A percentile compares a stretch with the other conserved stretches of the same genome.
Conservation (phyloP, 2,329 filamentous ascomycete genomes). For the Parasarocladium wereldwijsianum region DNA sequence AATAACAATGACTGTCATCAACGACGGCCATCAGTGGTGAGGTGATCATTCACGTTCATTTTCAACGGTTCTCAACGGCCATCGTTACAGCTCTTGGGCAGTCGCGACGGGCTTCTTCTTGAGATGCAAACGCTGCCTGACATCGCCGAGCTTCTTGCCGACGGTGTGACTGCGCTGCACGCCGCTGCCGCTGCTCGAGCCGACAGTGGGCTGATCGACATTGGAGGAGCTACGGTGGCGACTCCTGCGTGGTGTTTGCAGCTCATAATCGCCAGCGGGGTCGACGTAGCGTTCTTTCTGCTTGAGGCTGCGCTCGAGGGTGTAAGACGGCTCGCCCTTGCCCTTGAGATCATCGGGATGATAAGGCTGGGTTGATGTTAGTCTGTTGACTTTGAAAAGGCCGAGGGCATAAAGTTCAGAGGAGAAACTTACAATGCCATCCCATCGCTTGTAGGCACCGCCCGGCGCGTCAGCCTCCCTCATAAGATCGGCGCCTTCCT, state of each 20-base stretch:
- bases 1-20: no score
- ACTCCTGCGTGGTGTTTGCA: slow-evolving; percentile 23
- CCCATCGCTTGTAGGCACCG: slow-evolving; percentile 66
- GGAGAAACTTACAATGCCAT: slow-evolving; percentile 55
- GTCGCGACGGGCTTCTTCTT: slow-evolving; percentile 20
- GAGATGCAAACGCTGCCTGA: slow-evolving; percentile 39
- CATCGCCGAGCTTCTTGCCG: slow-evolving; percentile 29
- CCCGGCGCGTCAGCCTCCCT: slow-evolving; percentile 51
- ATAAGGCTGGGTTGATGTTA: slow-evolving; percentile 40
- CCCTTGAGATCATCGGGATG: slow-evolving; percentile 66
- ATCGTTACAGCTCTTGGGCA: slow-evolving; percentile 12
- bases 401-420: no score
- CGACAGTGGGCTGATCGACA: slow-evolving; percentile 9
- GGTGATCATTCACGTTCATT: no score
- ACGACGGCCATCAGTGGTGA: no score
- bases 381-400: no score
- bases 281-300: slow-evolving; percentile 29
- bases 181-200: slow-evolving; percentile 9
- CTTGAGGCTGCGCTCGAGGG: slow-evolving; percentile 53
- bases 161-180: slow-evolving; percentile 25
- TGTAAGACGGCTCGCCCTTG: slow-evolving; percentile 65
- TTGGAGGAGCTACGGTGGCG: slow-evolving; percentile 31
- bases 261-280: slow-evolving; percentile 23
- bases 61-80: no score
- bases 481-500: slow-evolving; percentile 81